Percentiles rank a stretch among this genome's conserved stretches.
Evolutionary conservation across 2,329 filamentous ascomycete genomes (phyloP).

Genomic region (Trichoderma guizhouense): DNA sequence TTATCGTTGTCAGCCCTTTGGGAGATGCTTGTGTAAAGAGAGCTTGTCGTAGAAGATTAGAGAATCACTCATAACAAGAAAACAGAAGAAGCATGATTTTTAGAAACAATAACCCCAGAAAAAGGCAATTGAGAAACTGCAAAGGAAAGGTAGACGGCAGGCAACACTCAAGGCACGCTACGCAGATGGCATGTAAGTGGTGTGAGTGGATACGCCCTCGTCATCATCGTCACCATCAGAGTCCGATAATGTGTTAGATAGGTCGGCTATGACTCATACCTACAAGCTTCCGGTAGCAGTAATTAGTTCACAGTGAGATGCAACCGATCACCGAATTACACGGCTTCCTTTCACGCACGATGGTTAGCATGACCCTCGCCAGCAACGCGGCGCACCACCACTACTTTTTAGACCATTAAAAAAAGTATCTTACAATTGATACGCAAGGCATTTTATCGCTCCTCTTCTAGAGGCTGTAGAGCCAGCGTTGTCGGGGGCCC

Average conservation of each 20-base stretch:
- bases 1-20: not conserved
- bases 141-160: not conserved
- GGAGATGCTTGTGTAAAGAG: not conserved
- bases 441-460: too few relatives aligned
- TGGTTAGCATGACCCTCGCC: too few relatives aligned
- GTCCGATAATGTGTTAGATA: not conserved
- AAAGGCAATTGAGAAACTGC: not conserved
- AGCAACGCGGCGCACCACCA: too few relatives aligned
- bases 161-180: not conserved
- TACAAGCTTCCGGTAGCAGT: not conserved
- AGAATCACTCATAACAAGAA: not conserved
- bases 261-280: not conserved
- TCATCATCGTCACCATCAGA: not conserved
- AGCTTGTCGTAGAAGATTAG: not conserved
- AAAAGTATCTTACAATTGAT: too few relatives aligned
- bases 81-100: accelerated
- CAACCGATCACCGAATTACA: too few relatives aligned
- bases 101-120: not conserved
- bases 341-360: too few relatives aligned
- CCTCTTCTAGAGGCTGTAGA: too few relatives aligned
- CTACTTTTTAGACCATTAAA: too few relatives aligned
- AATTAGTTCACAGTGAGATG: too few relatives aligned
- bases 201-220: not conserved
- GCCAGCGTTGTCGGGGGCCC: too few relatives aligned
- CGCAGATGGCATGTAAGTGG: not conserved